Percentiles rank a stretch among this genome's conserved stretches.
Conservation (phyloP, 768 basidiomycete species). For the Boletellus emodensis region DNA sequence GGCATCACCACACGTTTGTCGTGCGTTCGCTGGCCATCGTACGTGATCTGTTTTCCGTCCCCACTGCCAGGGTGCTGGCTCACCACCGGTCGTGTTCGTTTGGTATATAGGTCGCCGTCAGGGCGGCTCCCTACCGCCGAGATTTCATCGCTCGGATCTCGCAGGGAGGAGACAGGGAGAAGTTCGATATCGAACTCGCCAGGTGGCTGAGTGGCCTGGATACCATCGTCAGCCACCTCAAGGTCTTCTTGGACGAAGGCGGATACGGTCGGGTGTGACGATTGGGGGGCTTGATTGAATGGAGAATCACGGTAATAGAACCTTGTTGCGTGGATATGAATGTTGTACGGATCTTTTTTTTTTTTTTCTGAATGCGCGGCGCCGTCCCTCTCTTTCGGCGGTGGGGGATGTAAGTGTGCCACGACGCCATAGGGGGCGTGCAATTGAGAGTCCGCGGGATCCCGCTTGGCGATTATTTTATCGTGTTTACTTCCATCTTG, state of each 20-base stretch:
- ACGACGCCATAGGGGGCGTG: constrained; percentile 9
- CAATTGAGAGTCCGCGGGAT: constrained; percentile 18
- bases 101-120: constrained; percentile 48
- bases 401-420: neutral
- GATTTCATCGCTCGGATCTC: constrained; percentile 62
- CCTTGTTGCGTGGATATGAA: constrained; percentile 2
- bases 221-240: constrained; percentile 46
- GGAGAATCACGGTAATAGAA: constrained; percentile 21
- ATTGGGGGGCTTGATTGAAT: neutral
- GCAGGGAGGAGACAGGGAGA: constrained; percentile 59
- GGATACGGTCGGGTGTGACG: constrained; percentile 52
- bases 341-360: too few relatives aligned
- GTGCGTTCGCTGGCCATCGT: constrained; percentile 48
- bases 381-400: too few relatives aligned
- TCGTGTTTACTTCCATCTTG: too few relatives aligned
- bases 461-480: too few relatives aligned
- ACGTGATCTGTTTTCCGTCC: constrained; percentile 15
- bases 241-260: constrained; percentile 53
- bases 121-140: constrained; percentile 56
- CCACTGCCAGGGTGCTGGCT: neutral
- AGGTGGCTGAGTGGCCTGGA: constrained; percentile 67
- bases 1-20: constrained; percentile 63
- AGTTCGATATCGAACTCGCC: constrained; percentile 51
- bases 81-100: neutral
- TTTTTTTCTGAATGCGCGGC: too few relatives aligned